phyloP scores from a whole-genome alignment of 768 basidiomycete genomes.

The Tricholoma saponaceum region DNA sequence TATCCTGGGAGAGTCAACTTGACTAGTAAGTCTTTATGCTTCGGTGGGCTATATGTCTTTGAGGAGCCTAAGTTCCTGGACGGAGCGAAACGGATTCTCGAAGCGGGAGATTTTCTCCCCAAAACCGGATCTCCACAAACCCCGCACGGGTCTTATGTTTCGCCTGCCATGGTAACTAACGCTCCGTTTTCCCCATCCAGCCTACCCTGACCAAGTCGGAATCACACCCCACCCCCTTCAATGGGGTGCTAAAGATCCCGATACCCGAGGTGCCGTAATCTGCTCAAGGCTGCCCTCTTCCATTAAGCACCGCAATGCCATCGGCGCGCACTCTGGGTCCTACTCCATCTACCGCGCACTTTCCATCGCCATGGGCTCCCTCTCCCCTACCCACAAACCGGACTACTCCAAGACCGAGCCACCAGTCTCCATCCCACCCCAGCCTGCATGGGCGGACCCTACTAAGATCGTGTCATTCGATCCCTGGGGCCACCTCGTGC shows the following conservation, averaged over 20 bases:
- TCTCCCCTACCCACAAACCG: slow-evolving; percentile 75
- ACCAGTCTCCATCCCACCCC: slow-evolving; percentile 72
- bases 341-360: slow-evolving; percentile 95
- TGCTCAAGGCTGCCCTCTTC: slow-evolving; percentile 80
- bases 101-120: not conserved
- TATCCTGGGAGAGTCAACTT: slow-evolving; percentile 84
- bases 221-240: slow-evolving; percentile 73
- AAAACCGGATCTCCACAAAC: not conserved
- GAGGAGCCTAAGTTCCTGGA: not conserved
- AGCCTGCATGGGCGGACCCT: slow-evolving; percentile 73
- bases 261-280: slow-evolving; percentile 78
- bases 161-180: slow-evolving; percentile 3
- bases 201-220: slow-evolving; percentile 92
- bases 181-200: slow-evolving; percentile 27
- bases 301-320: slow-evolving; percentile 88
- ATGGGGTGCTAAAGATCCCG: slow-evolving; percentile 74
- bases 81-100: not conserved
- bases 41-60: not conserved
- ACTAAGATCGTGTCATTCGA: slow-evolving; percentile 89
- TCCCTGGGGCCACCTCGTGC: slow-evolving; percentile 89
- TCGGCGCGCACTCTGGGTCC: slow-evolving; percentile 90
- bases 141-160: not conserved
- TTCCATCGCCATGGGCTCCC: slow-evolving; percentile 85
- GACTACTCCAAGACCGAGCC: slow-evolving; percentile 84
- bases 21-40: slow-evolving; percentile 61